Base-by-base conservation (phyloP, 164 flowering plant genomes). In the Akebia trifoliata region DNA sequence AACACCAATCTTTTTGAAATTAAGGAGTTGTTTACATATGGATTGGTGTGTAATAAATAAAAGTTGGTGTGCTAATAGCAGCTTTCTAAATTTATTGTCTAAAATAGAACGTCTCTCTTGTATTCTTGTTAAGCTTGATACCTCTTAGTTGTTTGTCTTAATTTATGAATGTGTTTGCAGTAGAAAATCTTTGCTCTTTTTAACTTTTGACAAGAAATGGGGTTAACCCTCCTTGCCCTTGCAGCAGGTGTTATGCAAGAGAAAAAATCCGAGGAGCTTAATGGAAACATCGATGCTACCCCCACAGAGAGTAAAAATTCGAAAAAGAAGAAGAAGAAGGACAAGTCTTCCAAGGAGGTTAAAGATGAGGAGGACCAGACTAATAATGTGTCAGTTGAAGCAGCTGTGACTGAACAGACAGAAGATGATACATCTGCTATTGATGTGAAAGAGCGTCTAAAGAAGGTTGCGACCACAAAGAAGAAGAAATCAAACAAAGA, bases 301-400 rank as follows among this genome's bases (percentile, higher is more conserved):
- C 59, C 84, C 46, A 77, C 57, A 12, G 95, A 87, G 70, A 71
- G 83, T 66, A 91, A 83, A 73, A 80, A 43, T 63, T 71, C 86
- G 0, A 91, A 81, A 54, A 91, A 91, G 83, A 91, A 91, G 84
- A 91, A 88, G 57, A 91, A 86, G 87, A 90, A 85, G 77, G 88
- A 85, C 15, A 90, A 87, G 53, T 35, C 81, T 18, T 59, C 70
- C 8, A 83, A 82, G 72, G 93, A 82, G 56, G 65, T 45, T 15
- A 78, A 76, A 61, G 78, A 75, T 17, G 63, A 65, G 63, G 63
- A 65, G 63, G 75, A 70, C 44, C 71, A 73, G 46, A 51, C 67
- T 2, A 72, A 68, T 62, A 57, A 55, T 54, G 75, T 50, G 18
- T 48, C 63, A 1, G 74, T 59, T 25, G 78, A 73, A 47, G 53